Conservation (phyloP, 2,329 filamentous ascomycete genomes). For the Aspergillus latus region DNA sequence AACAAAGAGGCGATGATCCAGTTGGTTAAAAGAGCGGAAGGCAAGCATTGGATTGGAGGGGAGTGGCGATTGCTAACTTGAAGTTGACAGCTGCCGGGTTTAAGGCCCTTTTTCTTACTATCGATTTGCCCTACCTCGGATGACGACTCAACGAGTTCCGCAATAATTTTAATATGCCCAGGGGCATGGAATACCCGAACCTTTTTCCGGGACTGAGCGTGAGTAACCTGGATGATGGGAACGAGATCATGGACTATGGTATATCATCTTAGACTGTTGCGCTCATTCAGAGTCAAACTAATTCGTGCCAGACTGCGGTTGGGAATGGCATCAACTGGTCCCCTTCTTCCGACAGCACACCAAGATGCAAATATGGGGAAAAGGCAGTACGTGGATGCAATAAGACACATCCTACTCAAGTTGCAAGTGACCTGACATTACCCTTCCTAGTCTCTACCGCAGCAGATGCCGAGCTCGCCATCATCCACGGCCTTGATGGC, state of each 20-base stretch:
- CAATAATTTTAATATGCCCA: conserved; percentile 14
- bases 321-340: background rate
- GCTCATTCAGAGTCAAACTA: background rate
- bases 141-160: conserved; percentile 13
- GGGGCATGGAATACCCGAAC: conserved; percentile 24
- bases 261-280: background rate
- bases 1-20: background rate
- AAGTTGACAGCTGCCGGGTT: conserved; percentile 8
- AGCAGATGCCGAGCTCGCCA: conserved; percentile 34
- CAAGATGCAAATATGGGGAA: conserved; percentile 25
- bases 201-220: conserved; percentile 15
- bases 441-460: too few species aligned
- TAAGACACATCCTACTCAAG: too few species aligned
- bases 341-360: conserved; percentile 16
- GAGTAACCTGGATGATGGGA: conserved; percentile 13
- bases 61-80: background rate
- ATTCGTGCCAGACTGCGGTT: too few species aligned
- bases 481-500: conserved; percentile 38
- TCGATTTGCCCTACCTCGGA: conserved; percentile 9
- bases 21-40: conserved; percentile 4
- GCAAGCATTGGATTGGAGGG: background rate
- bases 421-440: too few species aligned
- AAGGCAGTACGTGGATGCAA: conserved; percentile 20
- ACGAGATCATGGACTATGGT: conserved; percentile 1
- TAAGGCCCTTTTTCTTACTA: conserved; percentile 14